A percentile compares a stretch with the other conserved stretches of the same genome.
phyloP scores from a whole-genome alignment of 2,329 filamentous ascomycete species.

The Penicillium sp. region DNA sequence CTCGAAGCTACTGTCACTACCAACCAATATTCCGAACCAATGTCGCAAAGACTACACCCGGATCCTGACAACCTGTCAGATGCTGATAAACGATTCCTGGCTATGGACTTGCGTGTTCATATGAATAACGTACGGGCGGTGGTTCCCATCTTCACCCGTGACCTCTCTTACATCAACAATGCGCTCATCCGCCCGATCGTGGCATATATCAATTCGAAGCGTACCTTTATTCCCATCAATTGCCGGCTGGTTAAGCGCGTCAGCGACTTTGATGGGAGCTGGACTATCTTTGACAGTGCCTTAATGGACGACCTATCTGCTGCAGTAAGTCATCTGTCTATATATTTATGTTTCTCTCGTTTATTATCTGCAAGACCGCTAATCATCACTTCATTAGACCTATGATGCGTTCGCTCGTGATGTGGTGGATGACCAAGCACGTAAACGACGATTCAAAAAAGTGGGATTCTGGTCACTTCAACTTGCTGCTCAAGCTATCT shows the following conservation, averaged over 20 bases:
- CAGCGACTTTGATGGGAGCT: conserved; percentile 90
- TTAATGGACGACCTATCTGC: conserved; percentile 91
- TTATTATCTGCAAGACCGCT: no score
- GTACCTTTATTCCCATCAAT: conserved; percentile 92
- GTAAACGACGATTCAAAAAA: conserved; percentile 86
- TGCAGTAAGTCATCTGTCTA: conserved; percentile 66
- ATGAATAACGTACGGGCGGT: conserved; percentile 92
- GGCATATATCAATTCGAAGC: conserved; percentile 94
- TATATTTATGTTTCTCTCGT: no score
- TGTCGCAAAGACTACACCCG: conserved; percentile 21
- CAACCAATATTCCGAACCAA: conserved; percentile 60
- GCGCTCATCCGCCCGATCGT: conserved; percentile 94
- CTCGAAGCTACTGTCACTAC: conserved; percentile 89
- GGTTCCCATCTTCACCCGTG: conserved; percentile 87
- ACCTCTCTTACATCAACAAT: conserved; percentile 95
- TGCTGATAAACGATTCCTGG: conserved; percentile 73
- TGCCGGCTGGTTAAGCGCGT: conserved; percentile 91
- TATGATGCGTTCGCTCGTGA: conserved; percentile 93
- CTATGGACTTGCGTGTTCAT: conserved; percentile 94
- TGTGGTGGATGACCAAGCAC: conserved; percentile 85
- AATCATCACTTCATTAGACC: conserved; percentile 61
- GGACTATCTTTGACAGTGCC: conserved; percentile 92
- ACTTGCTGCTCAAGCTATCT: conserved; percentile 87
- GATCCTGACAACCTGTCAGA: conserved; percentile 31
- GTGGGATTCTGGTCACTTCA: conserved; percentile 96